Evolutionary conservation across 768 basidiomycete species (phyloP), one percentile per base, ranked within the genome.

Genomic region (Guyanaporus albipodus): DNA sequence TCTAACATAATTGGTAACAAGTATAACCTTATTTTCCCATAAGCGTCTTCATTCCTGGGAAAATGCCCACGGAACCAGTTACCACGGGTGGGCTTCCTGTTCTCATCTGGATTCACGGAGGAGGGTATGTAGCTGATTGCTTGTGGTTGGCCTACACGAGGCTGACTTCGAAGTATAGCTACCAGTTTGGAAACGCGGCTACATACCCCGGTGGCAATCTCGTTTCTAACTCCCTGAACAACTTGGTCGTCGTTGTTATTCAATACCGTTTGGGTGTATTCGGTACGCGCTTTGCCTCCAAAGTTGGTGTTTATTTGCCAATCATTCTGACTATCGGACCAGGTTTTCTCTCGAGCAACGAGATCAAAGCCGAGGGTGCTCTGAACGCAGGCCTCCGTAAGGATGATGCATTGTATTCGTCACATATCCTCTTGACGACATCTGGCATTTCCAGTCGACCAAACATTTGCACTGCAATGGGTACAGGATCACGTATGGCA

Each of bases 221-320:
- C 27, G 24, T 53, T 2, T 22, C 29, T 2, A 6, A 52, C 24
- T 53, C 50, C 18, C 9, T 38, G 34, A 18, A 44, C 31, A 4
- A n/a, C n/a, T 22, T 52, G 15, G 10, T 52, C 2, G 50, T 52
- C 18, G 51, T 50, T 6, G 47, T 28, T 4, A 50, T 50, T 8
- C 48, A 50, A 37, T 50, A 50, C 17, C 48, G 49, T 12, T 48
- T 50, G 7, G 49, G 49, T 18, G 7, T 36, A 27, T 50, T 50
- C 36, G 48, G 42, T 35, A 35, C 6, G 34, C 27, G n/a, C n/a
- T 27, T 11, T 27, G 27, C 10, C 34, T 21, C 19, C 10, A 8
- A 11, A 8, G 11, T 7, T 18, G n/a, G 3, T 6, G 21, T 21
- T 21, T 6, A 12, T 21, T 35, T 11, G 7, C 12, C 34, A 21